Evolutionary conservation across 768 basidiomycete genomes (phyloP), one percentile per base, ranked within the genome.

Genomic region (Lactifluus piperatus): DNA sequence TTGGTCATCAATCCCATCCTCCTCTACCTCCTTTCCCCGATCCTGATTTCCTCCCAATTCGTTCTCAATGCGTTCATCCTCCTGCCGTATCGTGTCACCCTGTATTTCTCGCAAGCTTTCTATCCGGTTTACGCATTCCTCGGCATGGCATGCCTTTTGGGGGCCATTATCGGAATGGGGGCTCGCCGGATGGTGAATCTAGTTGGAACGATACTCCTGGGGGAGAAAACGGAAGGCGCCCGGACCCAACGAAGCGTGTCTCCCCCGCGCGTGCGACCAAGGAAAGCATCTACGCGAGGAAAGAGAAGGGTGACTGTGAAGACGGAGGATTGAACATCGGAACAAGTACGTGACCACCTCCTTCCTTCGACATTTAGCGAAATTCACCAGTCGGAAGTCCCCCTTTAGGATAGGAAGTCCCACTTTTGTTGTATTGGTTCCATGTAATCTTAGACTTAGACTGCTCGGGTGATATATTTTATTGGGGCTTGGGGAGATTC

Each of bases 121-220:
- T 60, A 65, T 51, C 64, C 64, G 11, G n/a, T 65, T 45, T 65
- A 65, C 36, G 55, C 51, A 6, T 63, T 65, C 55, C 10, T 65
- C 6, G 64, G 57, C 24, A 52, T 57, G 7, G 64, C 64, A 9
- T 58, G 53, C 34, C 48, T 65, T 43, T 51, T 34, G 16, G 64
- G 64, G 3, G 44, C 43, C 2, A 29, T 65, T 5, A 7, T 65
- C 13, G 64, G 64, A 18, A 22, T 64, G 0, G 57, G 57, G 2
- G 64, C 48, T 11, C 62, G 64, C 22, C 54, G 48, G 13, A 22
- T 56, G 20, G 62, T 64, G 44, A 37, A 18, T 18, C 22, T 50
- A 11, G 30, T 65, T 7, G 64, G 54, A 18, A 49, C 39, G 51
- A 56, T 20, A 29, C 22, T 65, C 14, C 36, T 63, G 43, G 64